phyloP scores from a whole-genome alignment of 495 filamentous ascomycete species.

The Darksidea phi region DNA sequence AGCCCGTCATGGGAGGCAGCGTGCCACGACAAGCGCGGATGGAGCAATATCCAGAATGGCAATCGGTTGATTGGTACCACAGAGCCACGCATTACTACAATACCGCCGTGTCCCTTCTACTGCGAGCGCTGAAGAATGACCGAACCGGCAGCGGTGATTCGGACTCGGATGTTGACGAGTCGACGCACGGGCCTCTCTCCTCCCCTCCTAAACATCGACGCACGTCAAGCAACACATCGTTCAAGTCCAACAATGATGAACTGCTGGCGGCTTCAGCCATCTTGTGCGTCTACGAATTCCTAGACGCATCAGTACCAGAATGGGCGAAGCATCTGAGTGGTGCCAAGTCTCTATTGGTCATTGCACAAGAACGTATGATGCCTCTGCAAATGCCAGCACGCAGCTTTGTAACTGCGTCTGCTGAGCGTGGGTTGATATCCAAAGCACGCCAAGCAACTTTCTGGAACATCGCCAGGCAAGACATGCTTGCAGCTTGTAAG shows the following conservation, averaged over 20 bases:
- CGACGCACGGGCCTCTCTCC: background rate
- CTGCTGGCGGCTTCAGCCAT: conserved; percentile 63
- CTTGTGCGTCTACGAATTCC: conserved; percentile 63
- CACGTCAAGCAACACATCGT: conserved; percentile 45
- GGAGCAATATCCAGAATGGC: conserved; percentile 52
- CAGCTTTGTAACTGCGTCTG: conserved; percentile 27
- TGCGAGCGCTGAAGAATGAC: conserved; percentile 57
- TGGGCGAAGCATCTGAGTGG: conserved; percentile 66
- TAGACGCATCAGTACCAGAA: conserved; percentile 59
- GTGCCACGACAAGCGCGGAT: conserved; percentile 53
- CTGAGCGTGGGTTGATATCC: conserved; percentile 45
- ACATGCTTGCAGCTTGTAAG: conserved; percentile 64
- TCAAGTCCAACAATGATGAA: conserved; percentile 57
- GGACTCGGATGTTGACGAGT: conserved; percentile 35
- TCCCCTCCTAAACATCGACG: conserved; percentile 40
- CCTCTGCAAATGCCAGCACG: conserved; percentile 51
- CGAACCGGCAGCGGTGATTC: conserved; percentile 15
- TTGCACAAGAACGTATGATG: conserved; percentile 65
- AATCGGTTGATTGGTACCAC: conserved; percentile 55
- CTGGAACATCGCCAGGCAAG: conserved; percentile 66
- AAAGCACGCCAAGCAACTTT: conserved; percentile 60
- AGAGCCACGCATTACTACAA: conserved; percentile 63
- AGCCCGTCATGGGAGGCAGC: conserved; percentile 52
- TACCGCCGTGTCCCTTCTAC: conserved; percentile 60
- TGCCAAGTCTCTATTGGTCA: conserved; percentile 61